Base-by-base conservation (phyloP, 306 rosid species). In the Medicago lupulina region DNA sequence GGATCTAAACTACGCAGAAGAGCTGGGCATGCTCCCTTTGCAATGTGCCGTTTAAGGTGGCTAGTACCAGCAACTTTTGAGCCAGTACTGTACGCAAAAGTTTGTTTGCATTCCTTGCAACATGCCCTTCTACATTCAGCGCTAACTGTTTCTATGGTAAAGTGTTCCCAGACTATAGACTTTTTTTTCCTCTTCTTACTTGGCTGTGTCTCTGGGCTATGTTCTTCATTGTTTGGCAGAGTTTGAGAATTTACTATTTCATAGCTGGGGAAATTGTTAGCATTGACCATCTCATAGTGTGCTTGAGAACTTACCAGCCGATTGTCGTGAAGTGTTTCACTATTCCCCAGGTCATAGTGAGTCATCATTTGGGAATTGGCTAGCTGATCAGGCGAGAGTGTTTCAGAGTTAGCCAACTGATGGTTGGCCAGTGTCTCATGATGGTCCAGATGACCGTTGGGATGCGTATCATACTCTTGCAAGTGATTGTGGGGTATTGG, bases 61-160 rank as follows among this genome's bases (percentile, higher is more conserved):
- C 98, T 93, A 46, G 98, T 93, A 40, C 98, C 97, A 17, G 97
- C 98, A 64, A 93, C 98, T 87, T 91, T 93, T 21, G 96, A 79
- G 76, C 98, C 98, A 1, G 97, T 93, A 82, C 98, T 93, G 53
- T 93, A 93, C 2, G 98, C 97, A 83, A 93, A 93, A 79, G 89
- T 89, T 83, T 93, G 98, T 76, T 89, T 88, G 84, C 98, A 93
- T 76, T 88, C 92, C 64, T 93, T 93, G 74, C 98, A 93, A 81
- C 84, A 89, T 5, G 98, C 98, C 78, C 98, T 89, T 84, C 98
- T 84, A 81, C 96, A 89, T 62, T 85, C 98, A 83, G 89, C 59
- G 82, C 96, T 80, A 34, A 93, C 89, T 13, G 80, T 83, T 83
- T 91, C 98, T 57, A 93, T 93, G 67, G 98, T 91, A 79, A 93